Evolutionary conservation across 768 basidiomycete genomes (phyloP).

Genomic region (Cubamyces sp.): DNA sequence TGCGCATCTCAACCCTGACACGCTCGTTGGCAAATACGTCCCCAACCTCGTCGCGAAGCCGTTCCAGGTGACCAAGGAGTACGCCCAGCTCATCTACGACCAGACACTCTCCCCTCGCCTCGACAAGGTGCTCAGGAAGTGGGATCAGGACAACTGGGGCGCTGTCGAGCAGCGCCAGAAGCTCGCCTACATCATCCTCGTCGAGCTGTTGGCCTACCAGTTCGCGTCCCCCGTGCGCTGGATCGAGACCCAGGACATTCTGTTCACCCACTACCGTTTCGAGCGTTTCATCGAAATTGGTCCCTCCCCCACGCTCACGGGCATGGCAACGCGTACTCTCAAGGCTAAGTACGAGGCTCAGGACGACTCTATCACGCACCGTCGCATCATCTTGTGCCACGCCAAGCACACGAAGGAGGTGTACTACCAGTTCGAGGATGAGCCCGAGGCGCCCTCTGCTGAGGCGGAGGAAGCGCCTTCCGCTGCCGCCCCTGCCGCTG

Average conservation of each 20-base stretch:
- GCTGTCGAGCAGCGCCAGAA: conserved; percentile 82
- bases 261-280: conserved; percentile 85
- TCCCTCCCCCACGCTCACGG: conserved; percentile 93
- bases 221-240: conserved; percentile 98
- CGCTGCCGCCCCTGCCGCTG: conserved; percentile 43
- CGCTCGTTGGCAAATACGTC: conserved; percentile 93
- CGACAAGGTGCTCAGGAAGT: conserved; percentile 90
- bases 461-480: conserved; percentile 41
- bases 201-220: conserved; percentile 96
- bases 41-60: conserved; percentile 94
- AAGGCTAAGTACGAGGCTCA: conserved; percentile 92
- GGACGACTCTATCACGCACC: conserved; percentile 83
- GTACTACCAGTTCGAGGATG: conserved; percentile 97
- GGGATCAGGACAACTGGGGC: conserved; percentile 93
- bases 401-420: conserved; percentile 97
- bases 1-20: conserved; percentile 88
- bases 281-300: conserved; percentile 96
- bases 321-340: conserved; percentile 89
- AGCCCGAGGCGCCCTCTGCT: conserved; percentile 49
- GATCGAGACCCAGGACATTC: conserved; percentile 97
- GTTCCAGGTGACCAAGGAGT: conserved; percentile 81
- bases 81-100: conserved; percentile 94
- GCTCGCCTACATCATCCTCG: conserved; percentile 93
- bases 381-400: conserved; percentile 85
- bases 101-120: conserved; percentile 96